These are phyloP conservation scores for Penicillium malachiteum DNA, from an alignment of 495 filamentous ascomycete species.

Conservation along the genomic window DNA sequence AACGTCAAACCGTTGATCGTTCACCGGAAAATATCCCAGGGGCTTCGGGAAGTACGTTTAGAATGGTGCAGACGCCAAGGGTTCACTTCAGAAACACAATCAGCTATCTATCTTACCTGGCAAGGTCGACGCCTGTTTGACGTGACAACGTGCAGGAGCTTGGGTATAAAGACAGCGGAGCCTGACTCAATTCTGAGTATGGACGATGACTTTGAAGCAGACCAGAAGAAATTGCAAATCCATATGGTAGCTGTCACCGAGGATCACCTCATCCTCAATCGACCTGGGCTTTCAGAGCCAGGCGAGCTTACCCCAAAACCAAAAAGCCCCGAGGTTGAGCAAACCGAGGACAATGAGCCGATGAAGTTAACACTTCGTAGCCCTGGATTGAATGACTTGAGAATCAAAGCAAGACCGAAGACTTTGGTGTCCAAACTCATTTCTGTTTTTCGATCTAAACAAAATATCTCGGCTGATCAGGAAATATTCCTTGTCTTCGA, in stretches of 20 bases:
- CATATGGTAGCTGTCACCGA: conserved; percentile 75
- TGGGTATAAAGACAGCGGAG: conserved; percentile 54
- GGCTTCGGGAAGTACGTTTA: conserved; percentile 61
- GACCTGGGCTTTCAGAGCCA: background rate
- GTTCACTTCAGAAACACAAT: conserved; percentile 45
- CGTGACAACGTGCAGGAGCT: conserved; percentile 65
- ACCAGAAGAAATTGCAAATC: conserved; percentile 36
- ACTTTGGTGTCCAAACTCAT: conserved; percentile 57
- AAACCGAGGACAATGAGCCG: conserved; percentile 23
- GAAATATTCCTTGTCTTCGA: conserved; percentile 71
- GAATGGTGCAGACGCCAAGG: conserved; percentile 66
- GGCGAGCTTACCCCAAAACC: background rate
- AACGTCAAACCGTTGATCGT: conserved; percentile 64
- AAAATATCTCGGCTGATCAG: conserved; percentile 44
- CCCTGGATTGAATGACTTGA: conserved; percentile 55
- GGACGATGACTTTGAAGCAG: conserved; percentile 30
- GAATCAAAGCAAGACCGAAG: conserved; percentile 55
- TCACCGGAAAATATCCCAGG: conserved; percentile 63
- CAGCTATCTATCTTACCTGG: conserved; percentile 74
- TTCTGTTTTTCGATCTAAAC: conserved; percentile 48
- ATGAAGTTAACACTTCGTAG: conserved; percentile 60
- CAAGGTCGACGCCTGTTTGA: conserved; percentile 70
- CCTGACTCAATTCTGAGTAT: conserved; percentile 30
- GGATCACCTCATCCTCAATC: conserved; percentile 30
- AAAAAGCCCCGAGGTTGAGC: background rate